Percentiles rank a stretch among this genome's conserved stretches.
These are phyloP conservation scores for Colletotrichum phormii DNA, from an alignment of 2,329 filamentous ascomycete genomes.

Conservation along the genomic window DNA sequence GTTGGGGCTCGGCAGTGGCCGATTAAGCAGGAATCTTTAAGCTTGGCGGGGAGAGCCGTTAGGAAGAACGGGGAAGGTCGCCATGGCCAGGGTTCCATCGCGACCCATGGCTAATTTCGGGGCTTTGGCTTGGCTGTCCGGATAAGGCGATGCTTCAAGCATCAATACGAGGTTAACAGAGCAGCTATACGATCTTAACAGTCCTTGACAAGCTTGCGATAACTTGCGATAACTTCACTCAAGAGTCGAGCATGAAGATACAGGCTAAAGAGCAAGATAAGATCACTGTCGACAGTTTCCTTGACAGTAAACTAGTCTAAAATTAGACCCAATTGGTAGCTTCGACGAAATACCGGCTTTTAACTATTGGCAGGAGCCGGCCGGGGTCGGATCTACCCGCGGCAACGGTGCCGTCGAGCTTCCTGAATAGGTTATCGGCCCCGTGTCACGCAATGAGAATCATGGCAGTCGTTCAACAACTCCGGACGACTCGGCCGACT, in stretches of 20 bases:
- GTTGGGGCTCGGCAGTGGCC: constrained; percentile 23
- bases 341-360: not conserved
- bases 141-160: not conserved
- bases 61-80: constrained; percentile 28
- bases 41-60: constrained; percentile 23
- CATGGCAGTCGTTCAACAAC: not conserved
- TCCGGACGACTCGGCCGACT: not conserved
- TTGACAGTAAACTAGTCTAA: too few species aligned
- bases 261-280: too few species aligned
- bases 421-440: constrained; percentile 20
- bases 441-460: constrained; percentile 27
- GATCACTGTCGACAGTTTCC: too few species aligned
- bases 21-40: constrained; percentile 8
- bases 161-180: not conserved
- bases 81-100: constrained; percentile 17
- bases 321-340: not conserved
- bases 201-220: too few species aligned
- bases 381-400: constrained; percentile 32
- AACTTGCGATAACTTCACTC: too few species aligned
- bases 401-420: constrained; percentile 23
- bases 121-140: constrained; percentile 16
- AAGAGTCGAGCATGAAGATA: too few species aligned
- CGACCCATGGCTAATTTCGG: constrained; percentile 28
- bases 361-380: not conserved
- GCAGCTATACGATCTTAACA: not conserved